phyloP scores from a whole-genome alignment of 2,329 filamentous ascomycete species.

The Coniochaeta sp. region DNA sequence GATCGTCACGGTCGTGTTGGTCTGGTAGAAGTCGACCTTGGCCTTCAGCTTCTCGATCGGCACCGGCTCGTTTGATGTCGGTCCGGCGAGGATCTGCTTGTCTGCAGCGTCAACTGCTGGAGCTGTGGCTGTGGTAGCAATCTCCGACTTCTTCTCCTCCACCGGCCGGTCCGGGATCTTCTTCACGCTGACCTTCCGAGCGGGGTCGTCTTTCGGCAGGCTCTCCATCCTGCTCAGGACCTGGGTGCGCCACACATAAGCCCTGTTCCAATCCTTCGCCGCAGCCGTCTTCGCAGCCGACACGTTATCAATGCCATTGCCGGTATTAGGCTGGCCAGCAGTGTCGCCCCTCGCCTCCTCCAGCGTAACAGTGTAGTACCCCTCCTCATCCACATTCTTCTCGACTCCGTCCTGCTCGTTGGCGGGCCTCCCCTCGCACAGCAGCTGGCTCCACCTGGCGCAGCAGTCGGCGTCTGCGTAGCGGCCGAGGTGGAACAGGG shows the following conservation, averaged over 20 bases:
- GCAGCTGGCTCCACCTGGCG: conserved; percentile 49
- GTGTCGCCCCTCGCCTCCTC: conserved; percentile 21
- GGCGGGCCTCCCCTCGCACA: conserved; percentile 30
- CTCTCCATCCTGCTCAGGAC: conserved; percentile 36
- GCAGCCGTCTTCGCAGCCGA: not conserved
- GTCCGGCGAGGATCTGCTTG: not conserved
- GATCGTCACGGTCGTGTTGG: conserved; percentile 25
- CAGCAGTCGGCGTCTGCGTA: conserved; percentile 72
- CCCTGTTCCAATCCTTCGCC: conserved; percentile 26
- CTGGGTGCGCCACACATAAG: conserved; percentile 39
- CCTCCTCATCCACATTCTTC: conserved; percentile 32
- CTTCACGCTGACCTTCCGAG: conserved; percentile 35
- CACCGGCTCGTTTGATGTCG: conserved; percentile 9
- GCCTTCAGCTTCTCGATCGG: conserved; percentile 23
- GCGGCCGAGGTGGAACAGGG: conserved; percentile 61
- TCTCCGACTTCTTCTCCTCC: conserved; percentile 12
- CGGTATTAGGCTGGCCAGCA: conserved; percentile 14
- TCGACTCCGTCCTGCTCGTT: conserved; percentile 28
- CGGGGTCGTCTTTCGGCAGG: conserved; percentile 35
- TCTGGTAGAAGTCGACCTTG: conserved; percentile 34
- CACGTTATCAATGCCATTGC: not conserved
- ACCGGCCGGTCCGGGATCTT: conserved; percentile 25
- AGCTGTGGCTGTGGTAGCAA: not conserved
- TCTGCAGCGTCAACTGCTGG: not conserved
- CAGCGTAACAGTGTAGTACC: conserved; percentile 37